Percentiles rank a stretch among this genome's conserved stretches.
phyloP scores from a whole-genome alignment of 2,329 filamentous ascomycete species.

The Ophiocordyceps sinensis region DNA sequence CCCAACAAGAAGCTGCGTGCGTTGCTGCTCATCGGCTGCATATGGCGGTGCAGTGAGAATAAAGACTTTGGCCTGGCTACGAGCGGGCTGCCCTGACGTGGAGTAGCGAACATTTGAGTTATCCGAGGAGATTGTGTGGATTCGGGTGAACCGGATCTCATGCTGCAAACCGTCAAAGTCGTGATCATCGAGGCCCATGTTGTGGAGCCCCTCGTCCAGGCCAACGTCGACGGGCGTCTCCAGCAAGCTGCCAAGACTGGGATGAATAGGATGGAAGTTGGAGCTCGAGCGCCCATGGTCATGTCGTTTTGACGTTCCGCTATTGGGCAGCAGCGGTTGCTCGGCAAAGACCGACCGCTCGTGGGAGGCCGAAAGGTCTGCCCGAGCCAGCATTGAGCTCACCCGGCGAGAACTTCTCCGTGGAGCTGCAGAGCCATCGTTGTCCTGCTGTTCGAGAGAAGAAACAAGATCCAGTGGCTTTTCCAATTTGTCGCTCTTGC shows the following conservation, averaged over 20 bases:
- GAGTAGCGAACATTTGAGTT: constrained; percentile 48
- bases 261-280: constrained; percentile 29
- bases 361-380: constrained; percentile 73
- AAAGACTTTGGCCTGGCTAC: constrained; percentile 47
- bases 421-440: constrained; percentile 34
- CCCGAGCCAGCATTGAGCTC: constrained; percentile 79
- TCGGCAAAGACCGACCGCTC: constrained; percentile 72
- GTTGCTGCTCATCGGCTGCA: constrained; percentile 35
- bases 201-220: constrained; percentile 58
- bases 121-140: constrained; percentile 52
- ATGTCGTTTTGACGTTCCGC: constrained; percentile 40
- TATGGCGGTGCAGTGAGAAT: constrained; percentile 47
- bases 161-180: constrained; percentile 56
- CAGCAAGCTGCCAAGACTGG: constrained; percentile 45
- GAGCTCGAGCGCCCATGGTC: constrained; percentile 32
- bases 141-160: constrained; percentile 57
- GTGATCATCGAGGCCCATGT: constrained; percentile 59
- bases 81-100: constrained; percentile 35
- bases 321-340: constrained; percentile 27
- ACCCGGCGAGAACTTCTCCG: constrained; percentile 59
- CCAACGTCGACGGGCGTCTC: constrained; percentile 56
- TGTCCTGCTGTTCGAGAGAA: constrained; percentile 54
- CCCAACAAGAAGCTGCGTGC: constrained; percentile 47
- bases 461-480: constrained; percentile 49
- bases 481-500: constrained; percentile 36